Percentiles rank a stretch among this genome's conserved stretches.
Conservation (phyloP, 2,329 filamentous ascomycete species). For the Metarhizium album region DNA sequence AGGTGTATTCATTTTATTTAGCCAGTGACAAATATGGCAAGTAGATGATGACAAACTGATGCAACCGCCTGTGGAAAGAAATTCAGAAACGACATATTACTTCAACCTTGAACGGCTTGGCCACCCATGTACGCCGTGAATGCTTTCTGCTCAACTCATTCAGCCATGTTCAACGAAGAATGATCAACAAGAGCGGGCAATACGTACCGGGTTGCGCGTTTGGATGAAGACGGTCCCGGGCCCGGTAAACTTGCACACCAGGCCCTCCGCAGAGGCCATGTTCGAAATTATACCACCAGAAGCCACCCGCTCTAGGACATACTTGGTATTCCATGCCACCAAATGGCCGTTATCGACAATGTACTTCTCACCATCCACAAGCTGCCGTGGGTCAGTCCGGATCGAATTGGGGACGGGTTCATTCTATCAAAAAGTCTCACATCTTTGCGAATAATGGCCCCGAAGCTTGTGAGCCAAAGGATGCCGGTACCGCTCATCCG, state of each 20-base stretch:
- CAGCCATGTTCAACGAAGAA: neutral
- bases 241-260: constrained; percentile 89
- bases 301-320: constrained; percentile 78
- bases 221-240: constrained; percentile 90
- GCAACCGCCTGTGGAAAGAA: neutral
- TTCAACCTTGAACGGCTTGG: constrained; percentile 26
- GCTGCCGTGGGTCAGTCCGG: constrained; percentile 19
- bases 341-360: constrained; percentile 89
- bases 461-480: constrained; percentile 85
- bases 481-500: constrained; percentile 73
- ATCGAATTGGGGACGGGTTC: neutral
- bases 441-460: constrained; percentile 90
- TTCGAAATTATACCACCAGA: constrained; percentile 91
- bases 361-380: constrained; percentile 67
- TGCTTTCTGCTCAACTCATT: constrained; percentile 28
- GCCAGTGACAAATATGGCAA: neutral
- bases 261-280: constrained; percentile 68
- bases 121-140: constrained; percentile 43
- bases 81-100: neutral
- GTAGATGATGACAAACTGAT: neutral
- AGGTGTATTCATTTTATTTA: neutral
- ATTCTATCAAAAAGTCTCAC: constrained; percentile 32
- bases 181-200: neutral
- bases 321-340: constrained; percentile 95
- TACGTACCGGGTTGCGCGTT: constrained; percentile 68